Conservation (phyloP, 257 asterid genomes). For the Scutellaria minor region DNA sequence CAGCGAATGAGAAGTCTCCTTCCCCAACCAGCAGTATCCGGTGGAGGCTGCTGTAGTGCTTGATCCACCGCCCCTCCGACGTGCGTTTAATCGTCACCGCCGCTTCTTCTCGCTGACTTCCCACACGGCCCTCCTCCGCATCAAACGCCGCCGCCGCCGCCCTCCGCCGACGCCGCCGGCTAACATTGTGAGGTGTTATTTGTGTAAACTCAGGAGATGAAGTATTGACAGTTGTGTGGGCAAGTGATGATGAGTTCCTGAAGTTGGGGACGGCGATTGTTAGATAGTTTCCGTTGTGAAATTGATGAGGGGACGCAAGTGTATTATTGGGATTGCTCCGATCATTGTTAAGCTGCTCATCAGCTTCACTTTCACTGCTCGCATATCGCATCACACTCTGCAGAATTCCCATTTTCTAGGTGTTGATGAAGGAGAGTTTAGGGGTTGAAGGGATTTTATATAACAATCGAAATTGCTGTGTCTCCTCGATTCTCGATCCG, state of each 20-base stretch:
- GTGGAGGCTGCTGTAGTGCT: constrained; percentile 41
- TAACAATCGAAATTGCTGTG: not conserved
- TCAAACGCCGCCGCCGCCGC: no score
- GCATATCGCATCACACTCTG: not conserved
- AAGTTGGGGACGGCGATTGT: not conserved
- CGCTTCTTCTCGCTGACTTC: not conserved
- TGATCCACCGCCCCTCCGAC: constrained; percentile 27
- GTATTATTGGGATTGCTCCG: not conserved
- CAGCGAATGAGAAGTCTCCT: constrained; percentile 49
- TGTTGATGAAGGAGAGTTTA: not conserved
- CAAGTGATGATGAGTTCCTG: not conserved
- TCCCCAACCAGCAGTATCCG: constrained; percentile 48
- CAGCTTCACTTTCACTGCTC: not conserved
- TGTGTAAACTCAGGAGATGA: not conserved
- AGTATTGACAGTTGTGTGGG: not conserved
- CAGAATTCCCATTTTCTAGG: constrained; percentile 4
- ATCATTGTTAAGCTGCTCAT: not conserved
- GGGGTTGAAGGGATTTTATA: not conserved
- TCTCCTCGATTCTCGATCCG: no score
- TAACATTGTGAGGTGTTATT: not conserved
- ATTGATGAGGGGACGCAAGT: not conserved
- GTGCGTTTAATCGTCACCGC: not conserved
- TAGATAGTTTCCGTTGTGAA: not conserved
- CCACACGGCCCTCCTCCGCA: not conserved
- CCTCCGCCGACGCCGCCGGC: no score